Evolutionary conservation across 495 filamentous ascomycete genomes (phyloP).

Genomic region (Aspergillus asperescens): DNA sequence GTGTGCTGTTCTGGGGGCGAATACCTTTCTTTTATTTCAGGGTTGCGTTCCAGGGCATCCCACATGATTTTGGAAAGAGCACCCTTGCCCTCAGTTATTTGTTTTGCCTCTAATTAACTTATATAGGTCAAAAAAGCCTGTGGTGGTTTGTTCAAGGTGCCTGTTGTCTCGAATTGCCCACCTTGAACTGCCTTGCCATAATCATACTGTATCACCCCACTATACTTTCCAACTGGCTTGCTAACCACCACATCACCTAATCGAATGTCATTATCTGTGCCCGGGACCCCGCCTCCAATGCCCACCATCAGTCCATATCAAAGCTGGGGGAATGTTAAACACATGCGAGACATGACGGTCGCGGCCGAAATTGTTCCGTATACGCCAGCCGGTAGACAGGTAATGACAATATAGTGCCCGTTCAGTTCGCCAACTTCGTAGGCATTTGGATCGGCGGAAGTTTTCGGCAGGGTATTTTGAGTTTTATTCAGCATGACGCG

Average conservation of each 20-base stretch:
- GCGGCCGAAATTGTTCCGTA: slow-evolving; percentile 28
- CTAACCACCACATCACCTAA: slow-evolving; percentile 37
- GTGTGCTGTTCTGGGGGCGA: not conserved
- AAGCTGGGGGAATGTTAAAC: slow-evolving; percentile 19
- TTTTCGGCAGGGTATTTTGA: slow-evolving; percentile 18
- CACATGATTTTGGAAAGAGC: slow-evolving; percentile 18
- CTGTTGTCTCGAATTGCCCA: slow-evolving; percentile 11
- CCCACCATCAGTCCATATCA: slow-evolving; percentile 29
- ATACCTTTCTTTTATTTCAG: slow-evolving; percentile 21
- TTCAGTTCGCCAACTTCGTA: slow-evolving; percentile 30
- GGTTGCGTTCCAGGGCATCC: slow-evolving; percentile 12
- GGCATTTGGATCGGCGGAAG: slow-evolving; percentile 21
- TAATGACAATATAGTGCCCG: slow-evolving; percentile 33
- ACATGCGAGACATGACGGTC: slow-evolving; percentile 20
- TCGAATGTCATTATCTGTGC: slow-evolving; percentile 21
- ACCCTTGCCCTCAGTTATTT: slow-evolving; percentile 6
- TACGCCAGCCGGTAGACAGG: slow-evolving; percentile 22
- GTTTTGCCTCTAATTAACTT: slow-evolving; percentile 15
- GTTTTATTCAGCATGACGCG: slow-evolving; percentile 24
- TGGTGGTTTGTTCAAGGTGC: slow-evolving; percentile 17
- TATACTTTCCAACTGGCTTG: slow-evolving; percentile 13
- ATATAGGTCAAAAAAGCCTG: slow-evolving; percentile 25
- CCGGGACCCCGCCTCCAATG: slow-evolving; percentile 34
- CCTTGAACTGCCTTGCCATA: too few relatives aligned
- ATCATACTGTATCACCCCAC: slow-evolving; percentile 33